Base-by-base conservation (phyloP, 2,329 filamentous ascomycete genomes). In the Calonectria naviculata region DNA sequence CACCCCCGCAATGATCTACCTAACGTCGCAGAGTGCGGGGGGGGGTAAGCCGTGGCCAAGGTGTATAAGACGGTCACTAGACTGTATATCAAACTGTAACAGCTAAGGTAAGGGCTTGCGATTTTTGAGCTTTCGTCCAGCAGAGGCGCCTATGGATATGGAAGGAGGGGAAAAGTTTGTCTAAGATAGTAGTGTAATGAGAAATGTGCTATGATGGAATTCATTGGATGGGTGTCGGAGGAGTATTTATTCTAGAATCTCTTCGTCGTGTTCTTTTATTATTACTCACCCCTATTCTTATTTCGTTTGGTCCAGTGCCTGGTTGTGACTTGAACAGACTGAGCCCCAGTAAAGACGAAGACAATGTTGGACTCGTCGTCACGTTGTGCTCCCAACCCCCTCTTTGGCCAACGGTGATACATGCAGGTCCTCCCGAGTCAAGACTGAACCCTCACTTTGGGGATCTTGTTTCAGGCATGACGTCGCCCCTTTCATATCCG, bases 191-290 rank as follows among this genome's bases (percentile, higher is more conserved):
- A 34, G 31, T 31, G 36, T 78, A 76, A 78, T 71, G 76, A 78
- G 75, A 77, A 58, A 78, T 74, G 75, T 44, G 75, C 72, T 61
- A 77, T 66, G 74, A 75, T 52, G 71, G 67, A 67, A 67, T 54
- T 52, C 8, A 28, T 19, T 52, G 26, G 17, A 34, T 60, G 62
- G 62, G 65, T 58, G 46, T 41, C 47, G 66, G 58, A 73, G 70
- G 68, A 67, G 41, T 47, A 68, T 63, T 62, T 47, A 68, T 63
- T 62, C 34, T 67, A 62, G 21, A 4, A 47, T 44, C 36, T 64
- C 31, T 56, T 49, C 54, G 52, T 46, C 49, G 67, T 58, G 34
- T 17, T 52, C 65, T 38, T 61, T 68, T 8, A 71, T 71, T 49
- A 29, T 13, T 26, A n/a, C n/a, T n/a, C n/a, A n/a, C 34, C 41